A percentile compares a stretch with the other conserved stretches of the same genome.
Evolutionary conservation across 1,284 basidiomycete species (phyloP).

Genomic region (Phenoliferia sp.): DNA sequence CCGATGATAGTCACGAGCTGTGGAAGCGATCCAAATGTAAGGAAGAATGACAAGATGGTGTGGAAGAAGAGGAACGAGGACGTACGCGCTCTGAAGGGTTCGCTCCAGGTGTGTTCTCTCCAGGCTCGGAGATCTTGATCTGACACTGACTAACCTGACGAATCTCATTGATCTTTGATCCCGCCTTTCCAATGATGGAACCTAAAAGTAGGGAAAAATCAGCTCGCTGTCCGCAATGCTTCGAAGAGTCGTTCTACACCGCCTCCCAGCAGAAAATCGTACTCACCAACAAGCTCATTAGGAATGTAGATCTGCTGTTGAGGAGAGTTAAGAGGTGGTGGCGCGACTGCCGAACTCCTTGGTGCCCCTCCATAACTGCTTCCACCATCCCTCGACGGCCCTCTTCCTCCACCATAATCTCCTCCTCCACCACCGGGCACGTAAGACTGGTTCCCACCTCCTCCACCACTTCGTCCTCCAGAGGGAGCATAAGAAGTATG

Average conservation of each 20-base stretch:
- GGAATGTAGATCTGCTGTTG: conserved; percentile 99
- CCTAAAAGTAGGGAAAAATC: not conserved
- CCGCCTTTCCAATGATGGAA: conserved; percentile 89
- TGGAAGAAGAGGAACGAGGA: not conserved
- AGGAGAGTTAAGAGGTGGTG: conserved; percentile 51
- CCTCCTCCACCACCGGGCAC: conserved; percentile 2
- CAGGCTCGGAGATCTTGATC: conserved; percentile 98
- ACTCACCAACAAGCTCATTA: conserved; percentile 80
- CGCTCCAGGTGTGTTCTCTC: conserved; percentile 53
- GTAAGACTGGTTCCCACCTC: conserved; percentile 8
- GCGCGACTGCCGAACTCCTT: conserved; percentile 38
- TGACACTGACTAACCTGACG: conserved; percentile 87
- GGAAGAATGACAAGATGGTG: not conserved
- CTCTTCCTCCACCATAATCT: not conserved
- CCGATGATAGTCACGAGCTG: conserved; percentile 86
- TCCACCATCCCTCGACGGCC: not conserved
- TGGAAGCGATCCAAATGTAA: too few relatives aligned
- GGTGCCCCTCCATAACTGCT: conserved; percentile 19
- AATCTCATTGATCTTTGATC: conserved; percentile 98
- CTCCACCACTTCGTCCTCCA: not conserved
- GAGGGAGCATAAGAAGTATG: conserved; percentile 41
- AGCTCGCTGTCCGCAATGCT: not conserved
- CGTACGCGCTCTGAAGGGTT: conserved; percentile 64
- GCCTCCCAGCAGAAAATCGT: not conserved
- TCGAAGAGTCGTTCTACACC: too few relatives aligned